Base-by-base conservation (phyloP, 140 eudicot species). In the Oenanthe javanica region DNA sequence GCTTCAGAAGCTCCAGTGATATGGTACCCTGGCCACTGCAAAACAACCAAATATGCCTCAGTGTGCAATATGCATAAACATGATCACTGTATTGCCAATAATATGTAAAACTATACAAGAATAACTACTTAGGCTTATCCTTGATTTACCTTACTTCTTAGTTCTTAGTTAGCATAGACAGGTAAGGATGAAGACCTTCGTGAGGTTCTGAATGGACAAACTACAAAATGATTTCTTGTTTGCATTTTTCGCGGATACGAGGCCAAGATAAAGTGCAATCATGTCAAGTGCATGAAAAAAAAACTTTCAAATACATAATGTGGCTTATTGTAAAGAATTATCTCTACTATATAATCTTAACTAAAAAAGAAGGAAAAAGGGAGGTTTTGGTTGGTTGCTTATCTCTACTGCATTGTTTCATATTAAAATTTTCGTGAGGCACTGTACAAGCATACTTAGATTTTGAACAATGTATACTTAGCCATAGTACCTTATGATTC, bases 21-120 rank as follows among this genome's bases (percentile, higher is more conserved):
- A 96, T 82, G 38, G 98, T 96, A 55, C 98, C 99, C 89, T 92
- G 97, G 52, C 99, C 98, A 85, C 99, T 95, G 82, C 75, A 77
- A 79, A 67, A 54, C 49, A 57, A 31, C 31, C 14, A 52, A 79
- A 19, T 4, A 48, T 45, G 74, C 23, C 66, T 13, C 49, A 72
- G 15, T 12, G 50, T 25, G 50, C 27, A 49, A 55, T 40, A 40
- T 40, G 23, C 42, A 40, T 14, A 36, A n/a, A 73, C 52, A 73
- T 73, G 77, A 45, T 2, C 57, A 43, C 9, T 31, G 21, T 66
- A 1, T 66, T 31, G 13, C 13, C 73, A 66, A 66, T 27, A 1
- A 66, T 66, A 27, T 66, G 73, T 10, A 66, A 66, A 10, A 31
- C 2, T 23, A 13, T 12, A 66, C 43, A 27, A 9, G 19, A 1